A percentile compares a stretch with the other conserved stretches of the same genome.
These are phyloP conservation scores for Silene noctiflora DNA, from an alignment of 179 eudicot species.

Conservation along the genomic window DNA sequence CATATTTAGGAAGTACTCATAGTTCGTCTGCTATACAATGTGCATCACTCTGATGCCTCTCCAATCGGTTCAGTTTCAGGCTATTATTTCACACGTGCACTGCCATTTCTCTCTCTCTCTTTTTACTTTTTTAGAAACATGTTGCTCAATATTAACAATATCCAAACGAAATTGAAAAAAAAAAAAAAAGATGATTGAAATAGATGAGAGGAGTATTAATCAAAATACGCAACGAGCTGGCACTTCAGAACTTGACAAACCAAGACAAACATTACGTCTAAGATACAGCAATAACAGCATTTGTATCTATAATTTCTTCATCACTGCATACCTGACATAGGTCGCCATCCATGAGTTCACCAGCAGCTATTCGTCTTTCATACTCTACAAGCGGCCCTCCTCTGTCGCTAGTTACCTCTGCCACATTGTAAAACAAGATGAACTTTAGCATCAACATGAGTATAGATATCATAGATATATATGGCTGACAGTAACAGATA, in stretches of 20 bases:
- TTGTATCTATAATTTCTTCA: not conserved
- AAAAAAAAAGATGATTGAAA: too few species aligned
- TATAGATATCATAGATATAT: not conserved
- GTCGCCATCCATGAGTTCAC: conserved; percentile 84
- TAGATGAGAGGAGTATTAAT: too few species aligned
- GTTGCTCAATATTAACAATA: too few species aligned
- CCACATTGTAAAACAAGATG: conserved; percentile 15
- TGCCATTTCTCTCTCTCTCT: not conserved
- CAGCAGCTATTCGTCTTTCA: conserved; percentile 67
- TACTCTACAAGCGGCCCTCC: conserved; percentile 81
- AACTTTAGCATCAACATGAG: not conserved
- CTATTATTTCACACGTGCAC: not conserved
- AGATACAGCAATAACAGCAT: too few species aligned
- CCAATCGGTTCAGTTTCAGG: not conserved
- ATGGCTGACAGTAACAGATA: too few species aligned
- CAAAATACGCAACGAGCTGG: too few species aligned
- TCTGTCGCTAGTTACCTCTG: conserved; percentile 39
- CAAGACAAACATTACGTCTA: not conserved
- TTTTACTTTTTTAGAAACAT: too few species aligned
- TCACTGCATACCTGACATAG: conserved; percentile 54
- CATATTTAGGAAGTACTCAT: too few species aligned
- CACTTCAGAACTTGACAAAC: not conserved
- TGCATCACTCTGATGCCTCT: not conserved
- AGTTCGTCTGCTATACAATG: too few species aligned
- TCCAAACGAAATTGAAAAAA: too few species aligned